These are phyloP conservation scores for Blastocystis sp. DNA, from an alignment of 352 stramenopile genomes.

Conservation along the genomic window DNA sequence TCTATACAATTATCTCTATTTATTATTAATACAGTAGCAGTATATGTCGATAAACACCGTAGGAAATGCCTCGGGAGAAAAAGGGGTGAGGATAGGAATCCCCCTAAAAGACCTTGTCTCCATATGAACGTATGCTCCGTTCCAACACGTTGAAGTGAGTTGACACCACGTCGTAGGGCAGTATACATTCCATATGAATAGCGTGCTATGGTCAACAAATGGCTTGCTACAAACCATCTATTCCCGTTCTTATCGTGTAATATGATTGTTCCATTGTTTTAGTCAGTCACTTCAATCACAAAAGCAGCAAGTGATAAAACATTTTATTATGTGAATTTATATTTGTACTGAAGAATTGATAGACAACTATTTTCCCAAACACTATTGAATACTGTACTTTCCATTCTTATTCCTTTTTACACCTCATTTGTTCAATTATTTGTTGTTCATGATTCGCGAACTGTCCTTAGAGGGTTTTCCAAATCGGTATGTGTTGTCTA, in stretches of 20 bases:
- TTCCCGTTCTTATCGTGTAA: no score
- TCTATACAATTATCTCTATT: neutral
- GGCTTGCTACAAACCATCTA: no score
- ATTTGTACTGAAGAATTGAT: neutral
- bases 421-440: no score
- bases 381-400: no score
- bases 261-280: no score
- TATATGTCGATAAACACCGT: slow-evolving; percentile 15
- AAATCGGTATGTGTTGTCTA: neutral
- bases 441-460: neutral
- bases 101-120: neutral
- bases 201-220: no score
- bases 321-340: neutral
- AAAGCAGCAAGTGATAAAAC: neutral
- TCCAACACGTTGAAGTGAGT: neutral
- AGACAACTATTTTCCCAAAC: no score
- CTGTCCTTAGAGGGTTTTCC: slow-evolving; percentile 5
- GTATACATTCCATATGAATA: neutral
- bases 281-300: no score
- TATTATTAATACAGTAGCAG: slow-evolving; percentile 5
- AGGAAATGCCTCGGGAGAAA: neutral
- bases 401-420: no score
- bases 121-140: neutral
- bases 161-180: neutral
- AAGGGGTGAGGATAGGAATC: neutral